Evolutionary conservation across 495 filamentous ascomycete species (phyloP), one percentile per base, ranked within the genome.

Genomic region (Wilcoxina mikolae): DNA sequence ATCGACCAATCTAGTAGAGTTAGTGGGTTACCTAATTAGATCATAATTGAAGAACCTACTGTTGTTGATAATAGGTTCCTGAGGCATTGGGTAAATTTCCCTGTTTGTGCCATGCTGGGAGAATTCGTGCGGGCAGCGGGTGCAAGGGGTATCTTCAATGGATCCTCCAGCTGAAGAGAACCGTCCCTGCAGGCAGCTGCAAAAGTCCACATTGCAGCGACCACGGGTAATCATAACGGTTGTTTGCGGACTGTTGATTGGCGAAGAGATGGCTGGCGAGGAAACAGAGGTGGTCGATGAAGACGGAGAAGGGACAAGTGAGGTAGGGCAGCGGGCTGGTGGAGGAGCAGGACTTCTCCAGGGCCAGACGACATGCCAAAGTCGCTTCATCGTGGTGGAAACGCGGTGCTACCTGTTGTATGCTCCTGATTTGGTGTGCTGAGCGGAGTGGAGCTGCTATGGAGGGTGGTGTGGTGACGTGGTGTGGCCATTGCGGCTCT

Each of bases 121-220:
- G n/a, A n/a, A n/a, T 38, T 3, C 3, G 23, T 51, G 49, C 23
- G 17, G 20, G 28, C 28, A 51, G n/a, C n/a, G n/a, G n/a, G n/a
- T 51, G 5, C 49, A 51, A 3, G 4, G 49, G 27, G 23, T 33
- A 3, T 39, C 28, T 39, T 51, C 49, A 51, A 51, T 51, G 1
- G 49, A 23, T 51, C 49, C 49, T 51, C 49, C 49, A 18, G 27
- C 18, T 4, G 24, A 51, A 42, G 20, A 18, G 35, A 51, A 51
- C 18, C 26, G 33, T 51, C 29, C 26, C 11, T 51, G 26, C 2
- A 18, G 9, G 27, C 49, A 51, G 27, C 12, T 11, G 28, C 49
- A 51, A 41, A 51, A 2, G 0, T 5, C 24, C n/a, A 28, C 27
- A 10, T 22, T 51, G 27, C 26, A 51, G 35, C 26, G 27, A 22